These are phyloP conservation scores for Dactylellina sp. DNA, from an alignment of 2,329 filamentous ascomycete genomes.

Conservation along the genomic window DNA sequence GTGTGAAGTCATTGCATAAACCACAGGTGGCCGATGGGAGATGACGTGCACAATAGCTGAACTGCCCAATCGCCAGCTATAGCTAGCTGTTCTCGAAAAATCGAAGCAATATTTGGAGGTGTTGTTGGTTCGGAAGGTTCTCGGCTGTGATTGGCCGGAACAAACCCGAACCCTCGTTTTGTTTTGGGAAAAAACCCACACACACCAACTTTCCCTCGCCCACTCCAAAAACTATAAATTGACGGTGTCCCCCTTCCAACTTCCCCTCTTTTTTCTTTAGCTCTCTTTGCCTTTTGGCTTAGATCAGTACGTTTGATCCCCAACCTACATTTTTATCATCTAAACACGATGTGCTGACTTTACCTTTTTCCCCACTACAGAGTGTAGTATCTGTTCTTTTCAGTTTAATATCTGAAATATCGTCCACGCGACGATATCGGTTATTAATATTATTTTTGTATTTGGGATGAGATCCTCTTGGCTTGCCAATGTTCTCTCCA, in stretches of 20 bases:
- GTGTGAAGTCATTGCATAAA: no score
- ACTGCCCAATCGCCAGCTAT: no score
- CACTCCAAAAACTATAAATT: neutral
- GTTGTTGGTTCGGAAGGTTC: no score
- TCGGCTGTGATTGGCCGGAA: no score
- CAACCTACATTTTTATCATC: neutral
- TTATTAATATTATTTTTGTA: constrained; percentile 57
- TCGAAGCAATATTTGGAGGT: no score
- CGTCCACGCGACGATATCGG: constrained; percentile 56
- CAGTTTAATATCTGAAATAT: constrained; percentile 58
- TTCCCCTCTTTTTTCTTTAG: constrained; percentile 6
- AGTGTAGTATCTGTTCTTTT: constrained; percentile 38
- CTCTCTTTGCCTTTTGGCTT: constrained; percentile 5
- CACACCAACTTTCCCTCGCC: neutral
- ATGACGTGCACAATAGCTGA: no score
- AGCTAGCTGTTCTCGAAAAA: no score
- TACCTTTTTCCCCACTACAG: neutral
- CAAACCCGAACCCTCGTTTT: no score
- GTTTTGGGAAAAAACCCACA: no score
- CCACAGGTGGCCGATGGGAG: no score
- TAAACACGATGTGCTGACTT: neutral
- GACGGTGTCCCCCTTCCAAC: neutral
- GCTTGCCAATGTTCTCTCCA: constrained; percentile 54
- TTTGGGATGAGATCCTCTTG: constrained; percentile 45
- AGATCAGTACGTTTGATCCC: neutral